phyloP scores from a whole-genome alignment of 768 basidiomycete genomes.

The Lactarius indigo region DNA sequence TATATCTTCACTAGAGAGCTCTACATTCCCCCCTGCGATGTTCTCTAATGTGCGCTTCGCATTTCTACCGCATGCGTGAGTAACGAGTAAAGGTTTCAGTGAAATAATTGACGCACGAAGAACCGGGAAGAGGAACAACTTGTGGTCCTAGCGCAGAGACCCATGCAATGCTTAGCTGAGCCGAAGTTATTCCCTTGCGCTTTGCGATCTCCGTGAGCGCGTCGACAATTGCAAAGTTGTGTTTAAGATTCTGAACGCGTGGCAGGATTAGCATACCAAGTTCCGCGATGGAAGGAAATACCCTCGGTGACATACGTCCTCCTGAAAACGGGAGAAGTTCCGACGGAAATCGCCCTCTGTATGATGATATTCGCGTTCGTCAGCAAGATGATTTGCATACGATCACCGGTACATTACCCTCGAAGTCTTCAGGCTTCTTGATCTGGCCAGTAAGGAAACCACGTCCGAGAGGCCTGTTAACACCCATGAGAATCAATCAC shows the following conservation, averaged over 20 bases:
- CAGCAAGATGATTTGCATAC: not conserved
- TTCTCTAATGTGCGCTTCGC: constrained; percentile 44
- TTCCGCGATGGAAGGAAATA: constrained; percentile 10
- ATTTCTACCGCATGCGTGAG: constrained; percentile 29
- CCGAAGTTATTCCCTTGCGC: constrained; percentile 41
- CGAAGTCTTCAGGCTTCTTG: constrained; percentile 36
- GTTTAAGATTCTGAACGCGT: constrained; percentile 34
- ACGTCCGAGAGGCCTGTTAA: constrained; percentile 47
- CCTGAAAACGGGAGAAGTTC: constrained; percentile 36
- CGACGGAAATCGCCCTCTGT: constrained; percentile 39
- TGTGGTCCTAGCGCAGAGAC: constrained; percentile 35
- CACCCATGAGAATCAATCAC: not conserved
- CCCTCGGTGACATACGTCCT: constrained; percentile 30
- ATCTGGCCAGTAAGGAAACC: constrained; percentile 53
- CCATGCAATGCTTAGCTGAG: constrained; percentile 41
- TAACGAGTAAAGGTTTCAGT: not conserved
- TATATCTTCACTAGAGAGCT: constrained; percentile 34
- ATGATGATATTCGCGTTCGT: constrained; percentile 17
- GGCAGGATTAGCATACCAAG: constrained; percentile 23
- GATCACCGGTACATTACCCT: constrained; percentile 23
- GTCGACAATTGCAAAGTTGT: constrained; percentile 44
- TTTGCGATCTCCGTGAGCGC: constrained; percentile 38
- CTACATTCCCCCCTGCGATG: constrained; percentile 38
- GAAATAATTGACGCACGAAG: constrained; percentile 32
- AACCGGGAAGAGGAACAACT: constrained; percentile 48